Percentiles rank a stretch among this genome's conserved stretches.
Conservation (phyloP, 306 rosid genomes). For the Malus domestica region DNA sequence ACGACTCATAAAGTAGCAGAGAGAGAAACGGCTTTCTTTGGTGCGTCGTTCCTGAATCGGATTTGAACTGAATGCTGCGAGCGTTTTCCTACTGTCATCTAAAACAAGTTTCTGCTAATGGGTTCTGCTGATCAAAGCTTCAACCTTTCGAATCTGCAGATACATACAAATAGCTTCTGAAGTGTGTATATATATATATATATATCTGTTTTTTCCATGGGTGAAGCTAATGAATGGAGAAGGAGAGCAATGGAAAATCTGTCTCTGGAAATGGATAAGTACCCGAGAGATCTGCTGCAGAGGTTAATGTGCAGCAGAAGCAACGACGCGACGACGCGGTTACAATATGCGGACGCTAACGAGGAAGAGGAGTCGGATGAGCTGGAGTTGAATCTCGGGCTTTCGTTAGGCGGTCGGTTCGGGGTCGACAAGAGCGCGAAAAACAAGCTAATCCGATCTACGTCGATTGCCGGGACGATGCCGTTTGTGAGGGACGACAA, state of each 20-base stretch:
- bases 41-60: constrained; percentile 17
- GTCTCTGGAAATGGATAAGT: constrained; percentile 39
- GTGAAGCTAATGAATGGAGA: constrained; percentile 38
- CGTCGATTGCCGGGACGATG: constrained; percentile 65
- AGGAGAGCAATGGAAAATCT: constrained; percentile 32
- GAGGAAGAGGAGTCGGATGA: constrained; percentile 40
- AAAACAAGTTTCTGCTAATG: constrained; percentile 15
- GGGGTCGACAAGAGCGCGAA: constrained; percentile 67
- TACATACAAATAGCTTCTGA: constrained; percentile 10
- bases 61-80: constrained; percentile 6
- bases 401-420: constrained; percentile 83
- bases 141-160: background rate
- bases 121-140: constrained; percentile 24
- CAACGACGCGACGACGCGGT: constrained; percentile 8
- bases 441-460: constrained; percentile 57
- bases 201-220: constrained; percentile 23
- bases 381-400: constrained; percentile 81
- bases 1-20: background rate
- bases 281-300: constrained; percentile 80
- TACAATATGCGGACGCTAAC: background rate
- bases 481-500: constrained; percentile 45
- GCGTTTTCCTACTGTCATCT: background rate
- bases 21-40: constrained; percentile 8
- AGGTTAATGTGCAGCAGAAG: constrained; percentile 38
- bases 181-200: background rate